Conservation (phyloP, 2,329 filamentous ascomycete genomes). For the Eutypella sp. region DNA sequence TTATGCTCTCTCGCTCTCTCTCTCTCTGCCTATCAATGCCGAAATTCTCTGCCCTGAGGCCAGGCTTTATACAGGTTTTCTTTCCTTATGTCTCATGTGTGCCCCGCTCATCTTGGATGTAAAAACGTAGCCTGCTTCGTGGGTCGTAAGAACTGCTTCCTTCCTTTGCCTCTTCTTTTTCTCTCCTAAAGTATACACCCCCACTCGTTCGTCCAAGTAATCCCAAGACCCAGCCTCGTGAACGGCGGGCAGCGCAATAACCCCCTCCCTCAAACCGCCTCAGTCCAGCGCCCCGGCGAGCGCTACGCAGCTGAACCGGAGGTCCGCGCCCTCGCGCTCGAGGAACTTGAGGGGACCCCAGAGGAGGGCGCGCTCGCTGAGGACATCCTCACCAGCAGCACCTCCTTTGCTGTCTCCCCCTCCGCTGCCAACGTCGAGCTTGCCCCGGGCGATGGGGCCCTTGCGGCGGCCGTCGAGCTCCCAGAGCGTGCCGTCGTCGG, state of each 20-base stretch:
- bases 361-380: slow-evolving; percentile 69
- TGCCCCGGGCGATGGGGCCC: slow-evolving; percentile 52
- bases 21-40: no score
- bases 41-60: no score
- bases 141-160: no score
- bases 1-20: no score
- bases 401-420: no score
- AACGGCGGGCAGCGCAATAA: no score
- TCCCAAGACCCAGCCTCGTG: not conserved
- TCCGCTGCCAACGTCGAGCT: slow-evolving; percentile 34
- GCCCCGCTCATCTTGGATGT: no score
- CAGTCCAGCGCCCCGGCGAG: slow-evolving; percentile 48
- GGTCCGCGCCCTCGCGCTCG: slow-evolving; percentile 49
- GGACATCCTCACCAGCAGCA: slow-evolving; percentile 68
- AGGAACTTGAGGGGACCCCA: slow-evolving; percentile 59
- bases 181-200: no score
- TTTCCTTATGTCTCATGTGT: no score
- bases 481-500: slow-evolving; percentile 56
- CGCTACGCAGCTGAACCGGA: slow-evolving; percentile 56
- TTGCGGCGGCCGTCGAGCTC: slow-evolving; percentile 57
- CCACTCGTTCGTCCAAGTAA: not conserved
- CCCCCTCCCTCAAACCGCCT: not conserved
- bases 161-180: no score
- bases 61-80: no score
- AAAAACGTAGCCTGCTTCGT: no score